Conservation (phyloP, 495 filamentous ascomycete genomes). For the Podospora pseudopauciseta region DNA sequence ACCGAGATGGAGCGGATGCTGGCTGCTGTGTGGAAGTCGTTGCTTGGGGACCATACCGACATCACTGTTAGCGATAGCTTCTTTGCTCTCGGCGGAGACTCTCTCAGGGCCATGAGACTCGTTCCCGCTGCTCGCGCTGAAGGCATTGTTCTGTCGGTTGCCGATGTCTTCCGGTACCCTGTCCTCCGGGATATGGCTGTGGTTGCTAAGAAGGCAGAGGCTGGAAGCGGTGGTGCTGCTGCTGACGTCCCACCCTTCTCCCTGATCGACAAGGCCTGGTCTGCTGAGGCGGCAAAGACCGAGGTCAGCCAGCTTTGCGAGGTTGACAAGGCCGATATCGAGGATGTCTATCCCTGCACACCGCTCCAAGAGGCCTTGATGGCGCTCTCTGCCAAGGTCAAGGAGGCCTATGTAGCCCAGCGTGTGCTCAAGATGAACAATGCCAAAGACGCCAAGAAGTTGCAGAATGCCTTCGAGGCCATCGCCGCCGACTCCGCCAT, state of each 20-base stretch:
- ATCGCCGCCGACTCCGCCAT: constrained; percentile 49
- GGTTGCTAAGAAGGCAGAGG: constrained; percentile 7
- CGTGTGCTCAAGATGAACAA: constrained; percentile 42
- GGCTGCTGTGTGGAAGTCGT: constrained; percentile 12
- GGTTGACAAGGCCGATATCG: constrained; percentile 37
- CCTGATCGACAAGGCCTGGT: constrained; percentile 12
- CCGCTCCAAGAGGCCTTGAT: constrained; percentile 63
- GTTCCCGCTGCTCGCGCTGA: constrained; percentile 20
- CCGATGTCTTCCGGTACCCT: constrained; percentile 20
- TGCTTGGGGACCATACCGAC: constrained; percentile 16
- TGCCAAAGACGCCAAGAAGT: constrained; percentile 41
- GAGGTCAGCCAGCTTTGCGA: constrained; percentile 48
- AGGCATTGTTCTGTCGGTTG: constrained; percentile 25
- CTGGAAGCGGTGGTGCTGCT: neutral
- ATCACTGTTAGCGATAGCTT: constrained; percentile 30
- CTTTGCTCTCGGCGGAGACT: constrained; percentile 33
- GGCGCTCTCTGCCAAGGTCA: constrained; percentile 42
- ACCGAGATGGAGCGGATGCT: constrained; percentile 14
- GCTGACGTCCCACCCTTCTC: constrained; percentile 14
- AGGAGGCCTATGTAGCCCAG: constrained; percentile 53
- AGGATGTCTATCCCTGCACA: constrained; percentile 63
- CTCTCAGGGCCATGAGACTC: constrained; percentile 33
- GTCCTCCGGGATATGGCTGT: constrained; percentile 25
- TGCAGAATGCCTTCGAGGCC: constrained; percentile 50
- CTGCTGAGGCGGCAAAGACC: neutral